Evolutionary conservation across 495 filamentous ascomycete species (phyloP).

Genomic region (Tetracladium marchalianum): DNA sequence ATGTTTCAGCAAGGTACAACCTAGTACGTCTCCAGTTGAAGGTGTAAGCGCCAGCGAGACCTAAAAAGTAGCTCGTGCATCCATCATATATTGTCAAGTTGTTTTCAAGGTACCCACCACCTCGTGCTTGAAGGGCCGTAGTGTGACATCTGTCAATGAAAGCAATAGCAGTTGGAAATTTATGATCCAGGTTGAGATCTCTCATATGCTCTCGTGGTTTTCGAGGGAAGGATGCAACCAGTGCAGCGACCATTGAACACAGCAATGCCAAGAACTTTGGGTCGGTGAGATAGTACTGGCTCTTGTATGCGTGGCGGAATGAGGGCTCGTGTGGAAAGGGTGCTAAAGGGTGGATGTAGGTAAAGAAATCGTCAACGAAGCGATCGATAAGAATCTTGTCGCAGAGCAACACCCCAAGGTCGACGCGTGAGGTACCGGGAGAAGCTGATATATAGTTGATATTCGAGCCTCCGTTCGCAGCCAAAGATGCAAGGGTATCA

Average conservation of each 20-base stretch:
- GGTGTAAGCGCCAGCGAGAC: conserved; percentile 57
- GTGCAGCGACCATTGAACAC: conserved; percentile 67
- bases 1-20: conserved; percentile 63
- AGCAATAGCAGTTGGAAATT: conserved; percentile 58
- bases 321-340: conserved; percentile 80
- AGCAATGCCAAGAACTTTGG: conserved; percentile 64
- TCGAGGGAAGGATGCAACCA: conserved; percentile 78
- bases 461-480: too few relatives aligned
- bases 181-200: conserved; percentile 40
- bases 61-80: conserved; percentile 76
- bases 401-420: too few relatives aligned
- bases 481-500: too few relatives aligned
- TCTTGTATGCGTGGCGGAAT: conserved; percentile 63
- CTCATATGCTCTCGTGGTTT: conserved; percentile 62
- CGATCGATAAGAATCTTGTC: conserved; percentile 32
- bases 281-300: conserved; percentile 59
- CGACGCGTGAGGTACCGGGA: too few relatives aligned
- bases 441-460: too few relatives aligned
- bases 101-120: conserved; percentile 53
- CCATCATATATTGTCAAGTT: conserved; percentile 70
- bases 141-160: conserved; percentile 67
- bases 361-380: conserved; percentile 82
- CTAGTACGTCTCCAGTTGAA: conserved; percentile 56
- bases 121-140: conserved; percentile 62
- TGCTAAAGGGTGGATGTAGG: conserved; percentile 77